Percentiles rank a stretch among this genome's conserved stretches.
phyloP scores from a whole-genome alignment of 805 yeast species.

The Candida glaebosa region DNA sequence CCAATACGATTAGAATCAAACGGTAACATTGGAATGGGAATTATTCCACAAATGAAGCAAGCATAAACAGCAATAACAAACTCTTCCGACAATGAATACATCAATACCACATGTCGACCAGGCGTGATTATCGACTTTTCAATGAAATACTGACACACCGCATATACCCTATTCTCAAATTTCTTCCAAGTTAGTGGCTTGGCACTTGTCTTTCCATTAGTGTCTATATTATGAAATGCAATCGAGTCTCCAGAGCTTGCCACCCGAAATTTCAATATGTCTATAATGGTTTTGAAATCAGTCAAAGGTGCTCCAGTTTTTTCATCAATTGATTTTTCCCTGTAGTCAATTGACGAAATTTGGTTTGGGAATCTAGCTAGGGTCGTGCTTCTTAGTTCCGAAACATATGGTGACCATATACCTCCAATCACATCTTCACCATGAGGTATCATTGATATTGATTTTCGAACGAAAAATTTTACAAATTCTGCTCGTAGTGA shows the following conservation, averaged over 20 bases:
- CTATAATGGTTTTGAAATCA: slow-evolving; percentile 67
- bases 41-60: slow-evolving; percentile 75
- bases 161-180: slow-evolving; percentile 71
- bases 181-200: slow-evolving; percentile 66
- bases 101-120: slow-evolving; percentile 73
- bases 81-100: slow-evolving; percentile 87
- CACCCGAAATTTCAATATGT: slow-evolving; percentile 77
- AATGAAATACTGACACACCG: slow-evolving; percentile 67
- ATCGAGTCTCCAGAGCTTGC: slow-evolving; percentile 70
- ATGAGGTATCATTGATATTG: slow-evolving; percentile 63
- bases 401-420: slow-evolving; percentile 76
- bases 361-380: slow-evolving; percentile 69
- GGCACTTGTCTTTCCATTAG: slow-evolving; percentile 29
- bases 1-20: slow-evolving; percentile 61
- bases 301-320: slow-evolving; percentile 71
- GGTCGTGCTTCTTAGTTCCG: slow-evolving; percentile 59
- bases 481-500: slow-evolving; percentile 75
- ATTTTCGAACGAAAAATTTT: slow-evolving; percentile 66
- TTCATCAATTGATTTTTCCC: slow-evolving; percentile 74
- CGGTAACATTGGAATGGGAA: slow-evolving; percentile 75
- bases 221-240: slow-evolving; percentile 56
- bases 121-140: slow-evolving; percentile 60
- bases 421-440: slow-evolving; percentile 80
- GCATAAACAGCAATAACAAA: slow-evolving; percentile 81
- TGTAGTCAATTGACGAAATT: slow-evolving; percentile 74